Evolutionary conservation across 805 yeast species (phyloP), one percentile per base, ranked within the genome.

Genomic region (Teunomyces gatunensis): DNA sequence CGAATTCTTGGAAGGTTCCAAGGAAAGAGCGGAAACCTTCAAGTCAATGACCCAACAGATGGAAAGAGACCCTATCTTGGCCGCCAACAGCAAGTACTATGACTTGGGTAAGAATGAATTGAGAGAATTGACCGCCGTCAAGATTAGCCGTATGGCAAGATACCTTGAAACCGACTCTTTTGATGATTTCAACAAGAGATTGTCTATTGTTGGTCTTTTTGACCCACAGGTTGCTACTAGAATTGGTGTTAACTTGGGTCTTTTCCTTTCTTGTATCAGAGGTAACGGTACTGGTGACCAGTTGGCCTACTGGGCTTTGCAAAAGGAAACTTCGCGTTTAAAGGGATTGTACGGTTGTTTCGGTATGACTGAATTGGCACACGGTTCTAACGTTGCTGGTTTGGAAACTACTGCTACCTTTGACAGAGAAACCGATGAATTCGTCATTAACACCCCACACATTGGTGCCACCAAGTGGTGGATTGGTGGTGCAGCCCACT

Each of bases 401-500:
- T 74, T 79, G 73, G 83, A 78, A 64, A 80, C 84, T 33, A 68
- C 70, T 21, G 96, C 97, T 12, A 84, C 86, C 17, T 91, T 78
- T 64, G 84, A 89, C 64, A 69, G 73, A 15, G 69, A 68, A 13
- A 77, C 76, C 25, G 88, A 89, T 57, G 82, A 83, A 53, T 87
- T 91, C 61, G 63, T 78, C 47, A 82, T 91, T 59, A 79, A 88
- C 63, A 91, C 97, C 10, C 97, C 97, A 1, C 87, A 90, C 61
- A 66, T 87, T 47, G 91, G 95, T 32, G 97, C 97, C 39, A 90
- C 97, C 21, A 91, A 91, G 66, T 91, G 97, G 97, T 91, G 97
- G 97, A 91, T 91, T 59, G 97, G 97, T 42, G 97, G 97, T 58
- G 97, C 97, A 36, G 97, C 97, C 9, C 95, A 89, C 67, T 84